Percentiles rank a stretch among this genome's conserved stretches.
Conservation (phyloP, 768 basidiomycete genomes). For the Serendipita indica region DNA sequence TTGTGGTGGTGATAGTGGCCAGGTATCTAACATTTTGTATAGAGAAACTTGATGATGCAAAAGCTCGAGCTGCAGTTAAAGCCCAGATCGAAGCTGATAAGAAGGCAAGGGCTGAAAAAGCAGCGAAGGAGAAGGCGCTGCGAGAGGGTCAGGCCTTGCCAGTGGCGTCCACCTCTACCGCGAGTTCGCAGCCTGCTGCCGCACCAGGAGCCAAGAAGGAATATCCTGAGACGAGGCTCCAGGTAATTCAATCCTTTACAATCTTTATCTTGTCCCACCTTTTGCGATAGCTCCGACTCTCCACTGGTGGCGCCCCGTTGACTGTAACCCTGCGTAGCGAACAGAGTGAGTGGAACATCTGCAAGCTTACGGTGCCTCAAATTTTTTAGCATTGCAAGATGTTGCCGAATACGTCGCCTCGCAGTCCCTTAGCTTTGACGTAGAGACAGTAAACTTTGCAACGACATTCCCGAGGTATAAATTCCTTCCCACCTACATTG, state of each 20-base stretch:
- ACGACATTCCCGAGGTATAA: constrained; percentile 74
- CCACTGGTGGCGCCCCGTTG: constrained; percentile 65
- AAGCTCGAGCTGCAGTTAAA: constrained; percentile 73
- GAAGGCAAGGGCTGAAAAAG: constrained; percentile 70
- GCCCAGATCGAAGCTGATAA: constrained; percentile 95
- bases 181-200: constrained; percentile 26
- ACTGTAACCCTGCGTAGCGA: constrained; percentile 71
- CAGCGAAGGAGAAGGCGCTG: constrained; percentile 80
- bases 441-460: constrained; percentile 63
- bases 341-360: constrained; percentile 38
- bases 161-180: constrained; percentile 21
- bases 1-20: background rate
- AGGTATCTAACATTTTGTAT: too few relatives aligned
- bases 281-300: constrained; percentile 51
- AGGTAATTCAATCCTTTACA: constrained; percentile 18
- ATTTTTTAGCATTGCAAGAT: constrained; percentile 49
- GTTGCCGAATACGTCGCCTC: constrained; percentile 80
- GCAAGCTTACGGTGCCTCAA: constrained; percentile 8
- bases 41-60: constrained; percentile 87
- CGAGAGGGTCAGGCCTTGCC: constrained; percentile 45
- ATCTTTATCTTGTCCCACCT: background rate
- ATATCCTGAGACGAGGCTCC: constrained; percentile 75
- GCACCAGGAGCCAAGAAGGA: constrained; percentile 45
- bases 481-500: background rate
- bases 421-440: constrained; percentile 52